phyloP scores from a whole-genome alignment of 2,329 filamentous ascomycete genomes.

The Curvularia lunata region DNA sequence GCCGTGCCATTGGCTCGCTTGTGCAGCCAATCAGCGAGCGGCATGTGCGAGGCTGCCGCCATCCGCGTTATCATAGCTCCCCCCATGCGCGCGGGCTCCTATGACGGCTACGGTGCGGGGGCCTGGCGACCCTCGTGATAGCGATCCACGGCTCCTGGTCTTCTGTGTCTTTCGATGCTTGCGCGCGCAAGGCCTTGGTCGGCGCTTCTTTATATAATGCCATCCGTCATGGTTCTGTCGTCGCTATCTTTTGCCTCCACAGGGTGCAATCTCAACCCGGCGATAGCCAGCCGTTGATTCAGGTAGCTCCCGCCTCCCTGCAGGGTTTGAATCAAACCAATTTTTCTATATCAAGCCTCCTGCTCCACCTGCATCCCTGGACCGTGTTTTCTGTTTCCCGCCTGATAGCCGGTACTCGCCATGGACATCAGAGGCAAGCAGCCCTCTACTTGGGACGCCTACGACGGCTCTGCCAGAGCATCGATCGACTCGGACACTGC shows the following conservation, averaged over 20 bases:
- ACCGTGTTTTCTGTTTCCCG: constrained; percentile 3
- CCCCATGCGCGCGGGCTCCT: constrained; percentile 7
- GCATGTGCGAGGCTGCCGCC: constrained; percentile 7
- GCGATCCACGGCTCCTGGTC: constrained; percentile 4
- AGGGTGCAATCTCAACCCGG: constrained; percentile 32
- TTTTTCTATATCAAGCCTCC: constrained; percentile 20
- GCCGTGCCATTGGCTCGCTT: constrained; percentile 22
- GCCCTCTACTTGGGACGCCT: constrained; percentile 56
- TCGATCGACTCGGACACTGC: constrained; percentile 49
- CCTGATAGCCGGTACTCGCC: constrained; percentile 15
- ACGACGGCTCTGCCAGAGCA: constrained; percentile 52
- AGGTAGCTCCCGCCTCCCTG: constrained; percentile 43
- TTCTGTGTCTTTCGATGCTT: constrained; percentile 15
- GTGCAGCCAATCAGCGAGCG: constrained; percentile 23
- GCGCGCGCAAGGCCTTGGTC: constrained; percentile 10
- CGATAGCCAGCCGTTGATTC: constrained; percentile 37
- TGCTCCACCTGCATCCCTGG: constrained; percentile 13
- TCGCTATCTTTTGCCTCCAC: constrained; percentile 22
- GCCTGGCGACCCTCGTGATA: constrained; percentile 20
- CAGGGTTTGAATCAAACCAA: constrained; percentile 31
- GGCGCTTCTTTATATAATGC: constrained; percentile 27
- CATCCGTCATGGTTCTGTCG: constrained; percentile 11
- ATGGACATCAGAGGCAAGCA: constrained; percentile 51
- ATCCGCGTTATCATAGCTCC: constrained; percentile 14
- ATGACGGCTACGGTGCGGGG: constrained; percentile 22